These are phyloP conservation scores for Trichosporon asahii DNA, from an alignment of 1,284 basidiomycete genomes.

Conservation along the genomic window DNA sequence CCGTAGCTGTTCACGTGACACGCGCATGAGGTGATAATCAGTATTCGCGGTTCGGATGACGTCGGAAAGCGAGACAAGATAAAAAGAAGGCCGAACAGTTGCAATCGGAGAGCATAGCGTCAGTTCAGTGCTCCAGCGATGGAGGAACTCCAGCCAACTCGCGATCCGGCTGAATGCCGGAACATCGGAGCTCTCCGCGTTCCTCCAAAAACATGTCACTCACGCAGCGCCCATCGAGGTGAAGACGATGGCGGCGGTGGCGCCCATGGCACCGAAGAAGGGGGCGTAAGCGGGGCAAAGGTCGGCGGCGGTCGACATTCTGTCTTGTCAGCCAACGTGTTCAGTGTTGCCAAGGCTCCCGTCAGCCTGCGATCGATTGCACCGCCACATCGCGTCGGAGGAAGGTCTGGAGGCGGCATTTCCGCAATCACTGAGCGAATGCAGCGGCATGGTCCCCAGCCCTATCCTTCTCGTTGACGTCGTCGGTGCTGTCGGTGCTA, in stretches of 20 bases:
- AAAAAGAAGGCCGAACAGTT: neutral
- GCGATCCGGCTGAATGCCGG: neutral
- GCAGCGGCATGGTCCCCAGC: neutral
- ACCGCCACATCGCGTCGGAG: neutral
- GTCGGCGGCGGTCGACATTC: conserved; percentile 68
- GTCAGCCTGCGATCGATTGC: neutral
- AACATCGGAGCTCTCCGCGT: neutral
- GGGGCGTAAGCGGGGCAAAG: conserved; percentile 91
- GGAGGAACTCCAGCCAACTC: neutral
- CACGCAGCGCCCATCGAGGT: conserved; percentile 64
- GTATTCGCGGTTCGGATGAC: neutral
- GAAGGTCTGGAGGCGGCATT: neutral
- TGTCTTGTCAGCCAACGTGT: conserved; percentile 13
- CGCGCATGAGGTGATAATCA: neutral
- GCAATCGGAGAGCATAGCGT: neutral
- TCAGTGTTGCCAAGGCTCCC: neutral
- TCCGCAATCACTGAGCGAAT: neutral
- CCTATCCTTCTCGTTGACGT: neutral
- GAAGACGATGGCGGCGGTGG: conserved; percentile 94
- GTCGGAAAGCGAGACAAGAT: neutral
- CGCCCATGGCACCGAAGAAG: conserved; percentile 97
- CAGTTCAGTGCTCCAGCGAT: neutral
- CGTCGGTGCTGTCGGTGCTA: neutral
- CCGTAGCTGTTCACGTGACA: conserved; percentile 59
- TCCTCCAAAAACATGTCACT: conserved; percentile 23